Evolutionary conservation across 495 filamentous ascomycete species (phyloP).

Genomic region (Symbiotaphrina buchneri): DNA sequence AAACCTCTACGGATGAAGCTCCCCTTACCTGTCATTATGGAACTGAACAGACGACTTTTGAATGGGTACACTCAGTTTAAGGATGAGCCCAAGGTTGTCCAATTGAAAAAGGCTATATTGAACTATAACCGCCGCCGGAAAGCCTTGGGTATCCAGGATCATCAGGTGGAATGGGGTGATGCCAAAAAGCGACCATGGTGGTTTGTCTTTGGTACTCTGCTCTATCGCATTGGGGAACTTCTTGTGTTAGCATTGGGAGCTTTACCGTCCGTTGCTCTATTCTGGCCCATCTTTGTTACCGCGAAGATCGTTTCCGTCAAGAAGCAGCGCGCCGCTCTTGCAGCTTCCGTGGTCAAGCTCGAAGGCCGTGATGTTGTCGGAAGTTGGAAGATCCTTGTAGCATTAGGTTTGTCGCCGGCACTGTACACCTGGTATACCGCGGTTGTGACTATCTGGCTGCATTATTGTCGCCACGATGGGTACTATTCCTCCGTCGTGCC

Average conservation of each 20-base stretch:
- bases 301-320: constrained; percentile 73
- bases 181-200: too few relatives aligned
- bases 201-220: neutral
- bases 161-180: neutral
- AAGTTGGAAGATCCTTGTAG: constrained; percentile 90
- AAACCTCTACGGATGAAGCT: neutral
- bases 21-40: neutral
- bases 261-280: constrained; percentile 67
- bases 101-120: neutral
- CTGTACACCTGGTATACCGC: constrained; percentile 64
- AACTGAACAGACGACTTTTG: neutral
- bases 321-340: constrained; percentile 76
- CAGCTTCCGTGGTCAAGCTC: constrained; percentile 79
- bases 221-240: constrained; percentile 28
- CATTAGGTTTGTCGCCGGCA: constrained; percentile 65
- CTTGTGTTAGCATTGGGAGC: constrained; percentile 53
- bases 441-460: constrained; percentile 33
- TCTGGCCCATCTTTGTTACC: constrained; percentile 72
- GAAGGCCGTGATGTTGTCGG: constrained; percentile 88
- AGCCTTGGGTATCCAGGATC: neutral
- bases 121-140: neutral
- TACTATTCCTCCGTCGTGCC: too few relatives aligned
- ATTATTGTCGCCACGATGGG: neutral
- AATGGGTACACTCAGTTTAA: neutral
- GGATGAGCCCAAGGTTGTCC: neutral